Evolutionary conservation across 2,329 filamentous ascomycete species (phyloP).

Genomic region (Colletotrichum incanum): DNA sequence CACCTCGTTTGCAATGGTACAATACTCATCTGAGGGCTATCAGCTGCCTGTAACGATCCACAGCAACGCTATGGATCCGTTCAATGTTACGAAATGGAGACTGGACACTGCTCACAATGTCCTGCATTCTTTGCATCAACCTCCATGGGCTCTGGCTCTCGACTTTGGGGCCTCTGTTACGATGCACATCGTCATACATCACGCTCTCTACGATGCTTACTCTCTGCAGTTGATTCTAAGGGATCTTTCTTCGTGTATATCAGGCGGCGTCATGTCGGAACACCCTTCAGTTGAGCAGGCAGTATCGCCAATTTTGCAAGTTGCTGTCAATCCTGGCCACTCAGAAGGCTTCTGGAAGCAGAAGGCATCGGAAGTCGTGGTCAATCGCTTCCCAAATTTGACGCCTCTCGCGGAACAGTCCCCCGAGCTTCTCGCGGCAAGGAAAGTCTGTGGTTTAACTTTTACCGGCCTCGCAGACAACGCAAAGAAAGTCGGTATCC

Average conservation of each 20-base stretch:
- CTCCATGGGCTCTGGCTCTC: slow-evolving; percentile 76
- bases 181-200: slow-evolving; percentile 74
- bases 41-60: slow-evolving; percentile 45
- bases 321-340: slow-evolving; percentile 47
- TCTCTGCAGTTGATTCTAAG: slow-evolving; percentile 78
- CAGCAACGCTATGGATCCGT: slow-evolving; percentile 34
- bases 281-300: slow-evolving; percentile 51
- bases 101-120: slow-evolving; percentile 51
- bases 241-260: slow-evolving; percentile 63
- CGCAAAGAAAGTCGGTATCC: slow-evolving; percentile 74
- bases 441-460: slow-evolving; percentile 46
- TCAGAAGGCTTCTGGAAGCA: slow-evolving; percentile 75
- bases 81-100: slow-evolving; percentile 58
- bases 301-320: slow-evolving; percentile 60
- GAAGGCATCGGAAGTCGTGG: slow-evolving; percentile 65
- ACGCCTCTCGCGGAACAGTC: slow-evolving; percentile 70
- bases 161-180: slow-evolving; percentile 48
- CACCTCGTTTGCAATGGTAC: slow-evolving; percentile 82
- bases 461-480: slow-evolving; percentile 66
- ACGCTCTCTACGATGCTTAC: slow-evolving; percentile 88
- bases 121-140: slow-evolving; percentile 63
- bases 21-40: slow-evolving; percentile 58
- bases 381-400: slow-evolving; percentile 84
- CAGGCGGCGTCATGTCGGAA: slow-evolving; percentile 37
- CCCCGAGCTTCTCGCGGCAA: background rate